Evolutionary conservation across 148 eudicot species (phyloP).

Genomic region (Polygonum aviculare): DNA sequence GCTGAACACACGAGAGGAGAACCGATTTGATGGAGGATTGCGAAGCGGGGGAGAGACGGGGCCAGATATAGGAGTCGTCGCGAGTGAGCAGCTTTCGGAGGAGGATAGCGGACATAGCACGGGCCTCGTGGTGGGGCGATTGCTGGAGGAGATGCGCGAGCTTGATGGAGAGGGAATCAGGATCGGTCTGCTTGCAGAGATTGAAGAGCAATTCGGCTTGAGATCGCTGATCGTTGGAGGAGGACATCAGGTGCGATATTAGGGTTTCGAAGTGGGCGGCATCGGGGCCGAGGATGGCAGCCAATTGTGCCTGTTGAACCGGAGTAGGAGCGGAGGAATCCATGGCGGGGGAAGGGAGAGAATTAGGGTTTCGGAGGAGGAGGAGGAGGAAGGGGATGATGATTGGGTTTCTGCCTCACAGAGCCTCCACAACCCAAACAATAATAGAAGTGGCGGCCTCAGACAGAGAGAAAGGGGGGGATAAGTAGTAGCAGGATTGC

Average conservation of each 20-base stretch:
- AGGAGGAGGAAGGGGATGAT: background rate
- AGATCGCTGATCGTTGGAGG: constrained; percentile 69
- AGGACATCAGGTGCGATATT: constrained; percentile 68
- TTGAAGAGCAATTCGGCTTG: constrained; percentile 68
- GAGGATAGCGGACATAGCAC: constrained; percentile 78
- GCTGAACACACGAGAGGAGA: constrained; percentile 44
- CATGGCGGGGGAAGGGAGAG: constrained; percentile 17
- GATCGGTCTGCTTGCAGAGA: constrained; percentile 57
- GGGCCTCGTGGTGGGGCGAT: constrained; percentile 52
- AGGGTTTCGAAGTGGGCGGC: constrained; percentile 59
- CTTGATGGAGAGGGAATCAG: constrained; percentile 55
- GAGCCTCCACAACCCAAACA: background rate
- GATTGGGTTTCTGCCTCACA: background rate
- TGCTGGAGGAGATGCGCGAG: constrained; percentile 51
- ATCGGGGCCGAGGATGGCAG: constrained; percentile 66
- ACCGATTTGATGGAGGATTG: constrained; percentile 48
- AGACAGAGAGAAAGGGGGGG: background rate
- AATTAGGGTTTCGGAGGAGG: constrained; percentile 4
- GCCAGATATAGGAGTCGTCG: constrained; percentile 54
- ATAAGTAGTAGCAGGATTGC: background rate
- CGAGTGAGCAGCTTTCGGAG: constrained; percentile 65
- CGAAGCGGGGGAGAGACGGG: constrained; percentile 41
- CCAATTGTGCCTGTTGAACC: constrained; percentile 55
- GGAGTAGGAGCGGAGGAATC: constrained; percentile 36
- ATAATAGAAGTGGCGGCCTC: background rate